A percentile compares a stretch with the other conserved stretches of the same genome.
Conservation (phyloP, 768 basidiomycete species). For the Lactarius vividus region DNA sequence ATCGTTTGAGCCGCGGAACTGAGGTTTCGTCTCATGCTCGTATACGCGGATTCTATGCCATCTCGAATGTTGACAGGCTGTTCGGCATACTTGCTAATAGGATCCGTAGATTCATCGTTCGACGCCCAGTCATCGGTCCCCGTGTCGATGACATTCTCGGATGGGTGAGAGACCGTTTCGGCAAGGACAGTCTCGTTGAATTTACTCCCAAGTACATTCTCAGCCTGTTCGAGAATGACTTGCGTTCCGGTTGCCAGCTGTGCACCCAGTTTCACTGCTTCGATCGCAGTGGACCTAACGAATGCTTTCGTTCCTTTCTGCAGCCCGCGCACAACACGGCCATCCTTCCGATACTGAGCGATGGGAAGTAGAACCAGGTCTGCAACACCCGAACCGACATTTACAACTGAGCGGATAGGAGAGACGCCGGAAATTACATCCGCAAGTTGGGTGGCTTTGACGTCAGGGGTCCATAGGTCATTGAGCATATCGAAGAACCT, state of each 20-base stretch:
- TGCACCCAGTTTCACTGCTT: constrained; percentile 93
- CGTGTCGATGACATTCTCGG: constrained; percentile 30
- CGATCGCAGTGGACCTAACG: constrained; percentile 90
- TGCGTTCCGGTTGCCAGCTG: constrained; percentile 95
- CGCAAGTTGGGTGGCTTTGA: constrained; percentile 96
- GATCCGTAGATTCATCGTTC: constrained; percentile 48
- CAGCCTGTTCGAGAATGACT: constrained; percentile 94
- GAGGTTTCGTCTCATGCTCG: constrained; percentile 80
- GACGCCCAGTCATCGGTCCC: constrained; percentile 37
- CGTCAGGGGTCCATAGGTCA: constrained; percentile 98
- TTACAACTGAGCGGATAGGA: constrained; percentile 94
- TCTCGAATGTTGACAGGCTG: constrained; percentile 84
- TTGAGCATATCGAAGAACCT: constrained; percentile 89
- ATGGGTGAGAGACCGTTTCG: constrained; percentile 54
- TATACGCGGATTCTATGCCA: constrained; percentile 90
- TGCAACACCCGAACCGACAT: constrained; percentile 95
- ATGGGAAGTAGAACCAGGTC: constrained; percentile 95
- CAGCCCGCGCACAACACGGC: constrained; percentile 85
- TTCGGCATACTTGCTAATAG: constrained; percentile 87
- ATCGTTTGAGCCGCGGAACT: constrained; percentile 97
- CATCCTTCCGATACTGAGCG: constrained; percentile 96
- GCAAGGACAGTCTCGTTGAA: constrained; percentile 64
- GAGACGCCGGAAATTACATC: constrained; percentile 96
- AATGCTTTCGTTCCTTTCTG: constrained; percentile 94
- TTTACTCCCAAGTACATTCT: constrained; percentile 81